Evolutionary conservation across 169 alveolate genomes (phyloP), one percentile per base, ranked within the genome.

Genomic region (Ichthyophthirius multifiliis): DNA sequence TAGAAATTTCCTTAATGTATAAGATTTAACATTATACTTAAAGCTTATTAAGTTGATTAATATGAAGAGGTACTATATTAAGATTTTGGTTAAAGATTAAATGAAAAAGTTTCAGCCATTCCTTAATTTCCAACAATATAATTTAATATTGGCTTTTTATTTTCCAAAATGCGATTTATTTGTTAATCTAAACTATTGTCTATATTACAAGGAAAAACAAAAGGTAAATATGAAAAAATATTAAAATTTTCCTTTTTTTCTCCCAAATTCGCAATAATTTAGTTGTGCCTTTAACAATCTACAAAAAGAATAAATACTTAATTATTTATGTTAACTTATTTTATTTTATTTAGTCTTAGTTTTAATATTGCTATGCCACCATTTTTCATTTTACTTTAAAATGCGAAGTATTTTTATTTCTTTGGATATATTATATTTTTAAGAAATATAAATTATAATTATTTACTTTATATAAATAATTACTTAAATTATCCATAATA

Each of bases 211-310:
- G 77, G 77, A 39, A 18, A 67, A 5, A 67, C 35, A 9, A 34
- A 67, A 6, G 77, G 77, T n/a, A 67, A 18, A 7, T 67, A 67
- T 4, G 77, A 67, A 41, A 67, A 67, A 7, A 67, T 37, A 23
- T 55, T 55, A n/a, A n/a, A n/a, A n/a, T n/a, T n/a, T n/a, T n/a
- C n/a, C n/a, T n/a, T n/a, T n/a, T n/a, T 67, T 67, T 67, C 77
- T 37, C 35, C 35, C 1, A 67, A n/a, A 10, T 67, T 62, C 0
- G 20, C 39, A 3, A 67, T 67, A n/a, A 37, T 6, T 5, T 37
- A 5, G 27, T 67, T 67, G 77, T 67, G 77, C 32, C 18, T 37
- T 39, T 67, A 37, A 4, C 43, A 32, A 41, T 67, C 77, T 2
- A 67, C 77, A 9, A 37, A 67, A 1, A 67, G 10, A n/a, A 67